Percentiles rank a stretch among this genome's conserved stretches.
These are phyloP conservation scores for Pseudocercospora pini-densiflorae DNA, from an alignment of 2,329 filamentous ascomycete species.

Conservation along the genomic window DNA sequence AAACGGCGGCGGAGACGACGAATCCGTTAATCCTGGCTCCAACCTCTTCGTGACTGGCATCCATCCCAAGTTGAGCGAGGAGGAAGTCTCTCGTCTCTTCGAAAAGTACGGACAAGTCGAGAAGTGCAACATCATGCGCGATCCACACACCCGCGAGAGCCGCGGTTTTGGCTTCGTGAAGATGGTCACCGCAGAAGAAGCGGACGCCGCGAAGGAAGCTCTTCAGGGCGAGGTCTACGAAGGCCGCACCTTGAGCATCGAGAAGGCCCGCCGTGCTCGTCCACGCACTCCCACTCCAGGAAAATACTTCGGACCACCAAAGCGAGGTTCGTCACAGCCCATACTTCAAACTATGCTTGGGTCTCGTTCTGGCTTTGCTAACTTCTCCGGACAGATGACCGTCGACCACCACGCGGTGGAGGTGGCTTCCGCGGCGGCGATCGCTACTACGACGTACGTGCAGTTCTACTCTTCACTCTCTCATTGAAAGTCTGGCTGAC, in stretches of 20 bases:
- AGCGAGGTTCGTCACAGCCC: constrained; percentile 59
- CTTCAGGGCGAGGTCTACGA: constrained; percentile 95
- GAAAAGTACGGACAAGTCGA: constrained; percentile 99
- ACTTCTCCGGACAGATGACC: constrained; percentile 45
- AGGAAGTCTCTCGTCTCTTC: constrained; percentile 91
- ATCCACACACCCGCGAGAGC: constrained; percentile 97
- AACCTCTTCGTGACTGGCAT: constrained; percentile 99
- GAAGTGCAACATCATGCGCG: constrained; percentile 99
- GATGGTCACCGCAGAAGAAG: constrained; percentile 94
- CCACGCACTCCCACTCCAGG: constrained; percentile 96
- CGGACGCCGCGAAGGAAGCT: constrained; percentile 94
- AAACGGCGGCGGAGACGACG: constrained; percentile 56
- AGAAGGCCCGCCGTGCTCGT: constrained; percentile 94
- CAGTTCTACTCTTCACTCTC: not conserved
- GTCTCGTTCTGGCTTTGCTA: constrained; percentile 27
- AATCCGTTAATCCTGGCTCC: constrained; percentile 87
- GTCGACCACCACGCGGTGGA: constrained; percentile 39
- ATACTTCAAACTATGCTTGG: constrained; percentile 17
- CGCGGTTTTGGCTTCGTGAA: constrained; percentile 99
- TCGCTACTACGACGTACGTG: constrained; percentile 49
- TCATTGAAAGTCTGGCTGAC: constrained; percentile 6
- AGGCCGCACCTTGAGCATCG: constrained; percentile 94
- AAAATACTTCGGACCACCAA: constrained; percentile 98
- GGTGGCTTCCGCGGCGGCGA: constrained; percentile 55
- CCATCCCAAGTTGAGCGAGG: constrained; percentile 86